These are phyloP conservation scores for Psilocybe sp. DNA, from an alignment of 768 basidiomycete species.

Conservation along the genomic window DNA sequence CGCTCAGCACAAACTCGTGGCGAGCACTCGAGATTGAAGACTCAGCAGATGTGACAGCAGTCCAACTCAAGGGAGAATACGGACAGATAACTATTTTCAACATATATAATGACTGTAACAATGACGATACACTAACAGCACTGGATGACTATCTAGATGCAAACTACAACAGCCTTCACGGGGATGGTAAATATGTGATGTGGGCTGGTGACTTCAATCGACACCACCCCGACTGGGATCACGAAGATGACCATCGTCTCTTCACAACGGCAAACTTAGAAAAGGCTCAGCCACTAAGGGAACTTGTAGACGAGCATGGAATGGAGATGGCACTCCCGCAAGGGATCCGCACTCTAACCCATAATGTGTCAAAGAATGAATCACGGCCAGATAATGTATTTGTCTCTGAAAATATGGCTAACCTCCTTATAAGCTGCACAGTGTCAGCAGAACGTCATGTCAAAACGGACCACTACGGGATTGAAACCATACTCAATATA, in stretches of 20 bases:
- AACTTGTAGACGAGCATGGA: conserved; percentile 18
- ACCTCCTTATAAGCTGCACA: conserved; percentile 25
- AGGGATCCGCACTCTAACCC: conserved; percentile 30
- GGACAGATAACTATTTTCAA: conserved; percentile 26
- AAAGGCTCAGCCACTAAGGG: conserved; percentile 21
- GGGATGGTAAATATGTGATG: conserved; percentile 40
- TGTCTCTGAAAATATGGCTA: conserved; percentile 10
- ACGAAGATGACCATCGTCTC: conserved; percentile 25
- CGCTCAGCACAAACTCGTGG: conserved; percentile 15
- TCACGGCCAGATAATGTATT: conserved; percentile 46
- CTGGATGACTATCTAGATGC: not conserved
- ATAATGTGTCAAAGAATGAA: conserved; percentile 23
- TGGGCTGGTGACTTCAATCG: conserved; percentile 41
- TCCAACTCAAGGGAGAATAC: conserved; percentile 13
- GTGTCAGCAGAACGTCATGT: conserved; percentile 3
- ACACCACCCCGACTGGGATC: conserved; percentile 39
- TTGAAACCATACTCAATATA: conserved; percentile 29
- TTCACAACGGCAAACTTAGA: conserved; percentile 26
- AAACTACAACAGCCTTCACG: conserved; percentile 19
- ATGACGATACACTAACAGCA: conserved; percentile 1
- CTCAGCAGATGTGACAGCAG: conserved; percentile 22
- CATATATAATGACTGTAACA: no score
- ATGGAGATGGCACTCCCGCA: conserved; percentile 33
- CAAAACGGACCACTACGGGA: conserved; percentile 39
- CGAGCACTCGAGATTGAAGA: conserved; percentile 13